Evolutionary conservation across 2,329 filamentous ascomycete species (phyloP).

Genomic region (Cladosporium colombiae): DNA sequence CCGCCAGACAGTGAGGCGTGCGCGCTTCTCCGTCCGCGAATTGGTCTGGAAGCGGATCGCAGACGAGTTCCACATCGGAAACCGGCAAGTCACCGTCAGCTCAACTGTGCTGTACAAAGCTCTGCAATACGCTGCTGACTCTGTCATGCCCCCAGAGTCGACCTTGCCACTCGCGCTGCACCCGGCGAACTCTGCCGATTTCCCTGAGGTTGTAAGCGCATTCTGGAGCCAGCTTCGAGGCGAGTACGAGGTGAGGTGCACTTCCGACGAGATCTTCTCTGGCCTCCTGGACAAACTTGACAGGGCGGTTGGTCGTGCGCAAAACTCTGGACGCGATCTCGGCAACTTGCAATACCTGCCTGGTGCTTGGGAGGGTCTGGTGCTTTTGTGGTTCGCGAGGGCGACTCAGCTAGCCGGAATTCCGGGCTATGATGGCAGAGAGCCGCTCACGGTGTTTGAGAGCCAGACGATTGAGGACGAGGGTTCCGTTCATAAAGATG

Average conservation of each 20-base stretch:
- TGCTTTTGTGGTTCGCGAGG: neutral
- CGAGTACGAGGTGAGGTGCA: neutral
- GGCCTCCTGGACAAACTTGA: neutral
- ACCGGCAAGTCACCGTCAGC: neutral
- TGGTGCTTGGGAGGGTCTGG: neutral
- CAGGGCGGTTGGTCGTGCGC: neutral
- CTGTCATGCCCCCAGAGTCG: neutral
- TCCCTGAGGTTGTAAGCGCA: neutral
- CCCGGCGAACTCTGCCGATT: neutral
- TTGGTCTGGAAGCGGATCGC: neutral
- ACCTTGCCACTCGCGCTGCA: neutral
- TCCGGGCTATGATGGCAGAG: neutral
- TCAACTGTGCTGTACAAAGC: neutral
- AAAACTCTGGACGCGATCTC: too few species aligned
- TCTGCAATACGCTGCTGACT: neutral
- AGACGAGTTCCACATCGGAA: neutral
- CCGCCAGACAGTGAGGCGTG: neutral
- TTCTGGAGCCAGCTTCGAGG: neutral
- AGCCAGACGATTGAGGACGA: neutral
- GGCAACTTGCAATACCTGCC: neutral
- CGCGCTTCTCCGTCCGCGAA: neutral
- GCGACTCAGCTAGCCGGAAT: neutral
- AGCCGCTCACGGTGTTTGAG: neutral
- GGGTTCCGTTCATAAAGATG: too few species aligned
- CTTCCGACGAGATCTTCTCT: neutral